Evolutionary conservation across 805 yeast genomes (phyloP), one percentile per base, ranked within the genome.

Genomic region (Candida golubevii): DNA sequence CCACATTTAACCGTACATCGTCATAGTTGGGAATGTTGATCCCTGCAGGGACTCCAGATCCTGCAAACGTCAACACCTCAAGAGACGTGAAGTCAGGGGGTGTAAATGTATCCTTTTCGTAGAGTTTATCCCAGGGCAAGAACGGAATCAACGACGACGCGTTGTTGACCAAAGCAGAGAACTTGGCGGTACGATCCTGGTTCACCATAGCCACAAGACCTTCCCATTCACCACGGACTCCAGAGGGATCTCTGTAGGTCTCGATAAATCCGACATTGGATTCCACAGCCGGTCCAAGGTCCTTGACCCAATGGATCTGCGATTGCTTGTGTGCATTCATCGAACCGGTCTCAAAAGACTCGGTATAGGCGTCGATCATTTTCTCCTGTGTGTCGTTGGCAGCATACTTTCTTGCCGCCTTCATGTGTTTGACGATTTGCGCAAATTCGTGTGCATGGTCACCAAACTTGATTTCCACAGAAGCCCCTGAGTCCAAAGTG

Each of bases 151-250:
- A 85, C 9, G 69, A 64, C 36, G 79, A 75, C 12, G 96, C 96
- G 47, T 72, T 72, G 14, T 69, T 63, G 26, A 88, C 96, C 51
- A 88, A 72, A 9, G 70, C 71, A 26, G 83, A 80, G 60, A 88
- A 88, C 57, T 87, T 88, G 41, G 78, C 82, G 13, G 97, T 88
- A 49, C 95, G 77, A 50, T 87, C 91, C 59, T 85, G 83, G 65
- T 88, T 88, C 44, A 88, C 95, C 79, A 88, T 85, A 15, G 96
- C 91, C 30, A 88, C 93, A 38, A 88, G 69, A 27, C 95, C 88
- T 67, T 88, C 96, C 91, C 93, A 88, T 65, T 88, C 97, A 47
- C 96, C 97, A 58, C 89, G 78, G 38, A 88, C 87, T 38, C 96
- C 96, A 29, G 90, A 78, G 12, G 96, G 95, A 61, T 88, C 97